Evolutionary conservation across 805 yeast species (phyloP), one percentile per base, ranked within the genome.

Genomic region (Candida maesae): DNA sequence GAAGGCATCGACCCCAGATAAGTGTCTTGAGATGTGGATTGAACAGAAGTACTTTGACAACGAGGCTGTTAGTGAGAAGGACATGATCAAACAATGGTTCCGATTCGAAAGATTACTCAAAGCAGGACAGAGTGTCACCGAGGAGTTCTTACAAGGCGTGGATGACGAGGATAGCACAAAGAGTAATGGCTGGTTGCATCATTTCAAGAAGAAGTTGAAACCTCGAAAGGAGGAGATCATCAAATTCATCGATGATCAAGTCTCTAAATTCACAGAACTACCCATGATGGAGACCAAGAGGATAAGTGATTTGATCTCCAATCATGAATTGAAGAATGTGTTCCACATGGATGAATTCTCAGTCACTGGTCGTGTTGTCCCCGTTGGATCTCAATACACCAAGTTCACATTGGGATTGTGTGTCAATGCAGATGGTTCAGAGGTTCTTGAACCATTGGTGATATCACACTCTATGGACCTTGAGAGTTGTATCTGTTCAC

Each of bases 181-280:
- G 43, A 61, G 69, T 2, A 65, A 65, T 44, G 73, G 73, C 1
- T 68, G 72, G 73, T 41, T 68, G 6, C 63, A 64, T 33, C 65
- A 65, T 46, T 68, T 68, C 54, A 67, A 64, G 38, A 56, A 53
- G 35, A 52, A 60, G 30, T 58, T 61, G 44, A 37, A 53, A 5
- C 35, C 52, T 2, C 61, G 60, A 39, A 46, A 55, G 26, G 57
- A 59, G 5, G 41, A 60, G 15, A 65, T 66, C 7, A 36, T 44
- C 12, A 28, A 41, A 1, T 63, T 61, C 36, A 55, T 59, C 5
- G 43, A 39, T 13, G 35, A 29, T 4, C 39, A 40, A 39, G 11
- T 44, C 31, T 17, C 20, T 16, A 37, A 21, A 21, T 18, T 20
- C 20, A 6, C 17, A 5, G 42, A 41, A 15, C n/a, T n/a, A n/a